Evolutionary conservation across 2,329 filamentous ascomycete species (phyloP), one percentile per base, ranked within the genome.

Genomic region (Curvularia sp.): DNA sequence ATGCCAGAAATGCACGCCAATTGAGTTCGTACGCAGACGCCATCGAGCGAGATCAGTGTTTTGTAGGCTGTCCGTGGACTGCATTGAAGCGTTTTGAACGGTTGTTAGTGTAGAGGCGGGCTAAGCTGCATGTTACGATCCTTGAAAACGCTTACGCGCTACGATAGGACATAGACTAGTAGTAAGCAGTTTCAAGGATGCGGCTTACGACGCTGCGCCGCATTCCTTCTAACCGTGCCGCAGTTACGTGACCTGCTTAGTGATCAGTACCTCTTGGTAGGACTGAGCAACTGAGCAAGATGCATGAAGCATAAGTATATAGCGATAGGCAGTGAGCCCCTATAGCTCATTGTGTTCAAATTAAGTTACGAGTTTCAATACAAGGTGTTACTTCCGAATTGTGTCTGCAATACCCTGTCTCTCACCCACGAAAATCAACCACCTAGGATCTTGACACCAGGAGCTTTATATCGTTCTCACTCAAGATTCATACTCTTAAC

Each of bases 401-500:
- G n/a, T n/a, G n/a, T n/a, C n/a, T n/a, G 25, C 25, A 43, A 12
- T 3, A 25, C 23, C 3, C 5, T 43, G 41, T 43, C 27, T 18
- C 21, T 42, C 39, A 42, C 21, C 39, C 39, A 18, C 39, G 39
- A 42, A 42, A 23, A 42, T 12, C 39, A 42, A 42, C n/a, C n/a
- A 9, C 39, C 12, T 19, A 10, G 13, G 21, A 25, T 41, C 39
- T 42, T 42, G 39, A 42, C 39, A 42, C 39, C 39, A n/a, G 39
- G 21, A 42, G 39, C 21, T 7, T 42, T 42, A 42, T 7, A 42
- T 42, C 13, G 12, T 18, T 42, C 21, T 12, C 27, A n/a, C 23
- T 25, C 41, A 45, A n/a, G 10, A 23, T 9, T 10, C 25, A 8
- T 63, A 7, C 55, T 30, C 4, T 71, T 67, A 2, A 63, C 62